Evolutionary conservation across 208 protist species (phyloP), one percentile per base, ranked within the genome.

Genomic region (Crithidia brevicula): DNA sequence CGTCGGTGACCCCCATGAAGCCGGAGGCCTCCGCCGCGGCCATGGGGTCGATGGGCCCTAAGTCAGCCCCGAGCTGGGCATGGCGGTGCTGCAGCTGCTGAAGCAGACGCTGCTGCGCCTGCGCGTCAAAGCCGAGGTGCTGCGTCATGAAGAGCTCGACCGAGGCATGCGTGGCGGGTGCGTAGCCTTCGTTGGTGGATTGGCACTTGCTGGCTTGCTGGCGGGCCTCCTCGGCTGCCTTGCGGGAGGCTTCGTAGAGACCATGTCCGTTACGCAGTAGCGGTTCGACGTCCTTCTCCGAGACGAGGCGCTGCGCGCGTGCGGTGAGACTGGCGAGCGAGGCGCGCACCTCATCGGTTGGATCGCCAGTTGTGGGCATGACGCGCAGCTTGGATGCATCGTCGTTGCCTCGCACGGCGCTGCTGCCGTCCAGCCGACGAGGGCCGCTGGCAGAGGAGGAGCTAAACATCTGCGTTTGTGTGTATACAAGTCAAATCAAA

Each of bases 131-230:
- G 50, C 84, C 85, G 63, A 91, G 85, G 53, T 89, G 70, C 64
- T 80, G 77, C 3, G 89, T 81, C 86, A 95, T 88, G 65, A 95
- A 95, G 27, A 95, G 81, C 61, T 95, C 86, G 42, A 88, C 89
- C 6, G 86, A 91, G 30, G 86, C 83, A 43, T 88, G 81, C 36
- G 83, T 81, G 15, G 73, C 76, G 0, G 65, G 62, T 7, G 81
- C 50, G 30, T 80, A 80, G 40, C 69, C 59, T 22, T 81, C 81
- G n/a, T 67, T 62, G 18, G 71, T 62, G 62, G 56, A 62, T 36
- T 75, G 58, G 51, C 71, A 73, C 34, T 61, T 68, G 57, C 27
- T 68, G 15, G 69, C 67, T 25, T 70, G 74, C 25, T 81, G 63
- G 13, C 79, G 74, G 23, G 70, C 64, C 34, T 67, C 72, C 33